Conservation (phyloP, 2,329 filamentous ascomycete genomes). For the Hypoxylon sp. region DNA sequence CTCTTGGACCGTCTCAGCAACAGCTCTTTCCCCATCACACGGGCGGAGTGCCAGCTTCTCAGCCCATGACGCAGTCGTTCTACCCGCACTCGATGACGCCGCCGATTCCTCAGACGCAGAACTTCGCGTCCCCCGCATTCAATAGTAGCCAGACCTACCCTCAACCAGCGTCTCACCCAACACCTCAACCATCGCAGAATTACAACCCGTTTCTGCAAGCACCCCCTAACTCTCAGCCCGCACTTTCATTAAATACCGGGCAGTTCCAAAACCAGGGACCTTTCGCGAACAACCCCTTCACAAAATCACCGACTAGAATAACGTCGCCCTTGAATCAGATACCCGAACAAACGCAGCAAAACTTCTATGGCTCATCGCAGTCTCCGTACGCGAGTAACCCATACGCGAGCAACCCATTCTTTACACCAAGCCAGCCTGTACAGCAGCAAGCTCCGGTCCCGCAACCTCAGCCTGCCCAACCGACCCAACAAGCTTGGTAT, state of each 20-base stretch:
- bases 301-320: constrained; percentile 44
- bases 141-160: constrained; percentile 56
- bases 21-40: constrained; percentile 80
- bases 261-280: constrained; percentile 41
- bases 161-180: constrained; percentile 45
- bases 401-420: constrained; percentile 47
- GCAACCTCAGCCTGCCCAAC: constrained; percentile 35
- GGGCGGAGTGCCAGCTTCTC: constrained; percentile 62
- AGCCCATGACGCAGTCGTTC: constrained; percentile 50
- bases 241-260: constrained; percentile 42
- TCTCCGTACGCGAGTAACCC: constrained; percentile 46
- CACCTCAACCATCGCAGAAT: constrained; percentile 50
- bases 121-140: constrained; percentile 51
- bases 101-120: constrained; percentile 53
- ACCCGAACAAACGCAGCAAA: constrained; percentile 48
- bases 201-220: constrained; percentile 62
- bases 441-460: constrained; percentile 31
- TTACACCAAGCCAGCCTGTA: constrained; percentile 42
- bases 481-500: constrained; percentile 32
- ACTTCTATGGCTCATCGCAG: constrained; percentile 45
- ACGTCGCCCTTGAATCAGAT: constrained; percentile 47
- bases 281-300: constrained; percentile 44
- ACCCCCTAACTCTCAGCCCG: constrained; percentile 42
- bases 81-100: constrained; percentile 57
- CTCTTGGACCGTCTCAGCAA: constrained; percentile 63